Evolutionary conservation across 768 basidiomycete genomes (phyloP).

Genomic region (Trametes sanguinea): DNA sequence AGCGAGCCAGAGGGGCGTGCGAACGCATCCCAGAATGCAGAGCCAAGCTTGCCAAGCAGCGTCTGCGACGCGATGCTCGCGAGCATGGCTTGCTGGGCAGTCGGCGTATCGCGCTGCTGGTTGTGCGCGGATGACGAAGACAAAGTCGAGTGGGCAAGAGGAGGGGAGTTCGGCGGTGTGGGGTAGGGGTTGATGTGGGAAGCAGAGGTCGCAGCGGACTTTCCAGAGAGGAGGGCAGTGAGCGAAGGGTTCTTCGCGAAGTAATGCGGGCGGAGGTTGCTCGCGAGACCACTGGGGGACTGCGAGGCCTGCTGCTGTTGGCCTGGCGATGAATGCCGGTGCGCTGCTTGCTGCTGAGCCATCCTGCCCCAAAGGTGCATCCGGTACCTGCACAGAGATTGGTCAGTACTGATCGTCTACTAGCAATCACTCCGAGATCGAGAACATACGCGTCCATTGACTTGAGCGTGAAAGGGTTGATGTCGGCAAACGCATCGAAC

Average conservation of each 20-base stretch:
- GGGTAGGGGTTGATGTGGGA: conserved; percentile 34
- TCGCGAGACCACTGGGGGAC: conserved; percentile 32
- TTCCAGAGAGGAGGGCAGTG: conserved; percentile 47
- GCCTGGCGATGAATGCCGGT: conserved; percentile 31
- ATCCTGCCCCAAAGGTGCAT: conserved; percentile 94
- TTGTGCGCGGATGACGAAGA: conserved; percentile 29
- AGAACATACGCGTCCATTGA: conserved; percentile 71
- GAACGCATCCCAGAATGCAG: conserved; percentile 90
- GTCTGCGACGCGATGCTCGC: conserved; percentile 83
- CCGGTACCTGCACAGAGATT: conserved; percentile 50
- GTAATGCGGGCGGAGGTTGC: conserved; percentile 40
- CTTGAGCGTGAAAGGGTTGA: conserved; percentile 86
- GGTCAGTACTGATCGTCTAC: neutral
- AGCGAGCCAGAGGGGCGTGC: conserved; percentile 40
- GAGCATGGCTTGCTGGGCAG: conserved; percentile 50
- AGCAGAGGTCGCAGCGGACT: conserved; percentile 36
- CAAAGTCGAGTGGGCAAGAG: conserved; percentile 23
- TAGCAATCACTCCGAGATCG: neutral
- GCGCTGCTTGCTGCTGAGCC: conserved; percentile 65
- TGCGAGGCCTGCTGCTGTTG: conserved; percentile 20
- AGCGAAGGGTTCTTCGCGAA: conserved; percentile 37
- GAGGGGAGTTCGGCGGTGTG: conserved; percentile 48
- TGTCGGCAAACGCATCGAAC: conserved; percentile 79
- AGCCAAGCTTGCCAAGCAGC: conserved; percentile 64
- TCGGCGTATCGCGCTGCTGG: conserved; percentile 36